Percentiles rank a stretch among this genome's conserved stretches.
phyloP scores from a whole-genome alignment of 1,284 basidiomycete species.

The Ustilago nuda region DNA sequence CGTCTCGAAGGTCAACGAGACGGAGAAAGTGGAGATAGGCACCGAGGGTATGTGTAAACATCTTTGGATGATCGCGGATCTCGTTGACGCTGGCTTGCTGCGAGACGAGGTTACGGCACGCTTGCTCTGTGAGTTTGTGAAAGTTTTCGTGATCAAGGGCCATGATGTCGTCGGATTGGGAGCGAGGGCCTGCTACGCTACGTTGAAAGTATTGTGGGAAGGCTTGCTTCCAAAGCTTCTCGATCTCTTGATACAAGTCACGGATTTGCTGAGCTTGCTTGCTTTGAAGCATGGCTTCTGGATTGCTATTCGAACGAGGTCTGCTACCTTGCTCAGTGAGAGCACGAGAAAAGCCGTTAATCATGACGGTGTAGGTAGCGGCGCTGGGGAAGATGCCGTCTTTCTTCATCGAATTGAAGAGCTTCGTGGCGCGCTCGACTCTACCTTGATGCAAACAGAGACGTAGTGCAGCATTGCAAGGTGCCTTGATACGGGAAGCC shows the following conservation, averaged over 20 bases:
- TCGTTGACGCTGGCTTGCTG: slow-evolving; percentile 39
- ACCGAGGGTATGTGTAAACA: slow-evolving; percentile 26
- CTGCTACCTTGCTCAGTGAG: neutral
- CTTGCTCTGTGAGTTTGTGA: slow-evolving; percentile 19
- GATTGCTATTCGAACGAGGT: neutral
- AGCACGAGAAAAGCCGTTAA: slow-evolving; percentile 19
- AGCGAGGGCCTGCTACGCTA: neutral
- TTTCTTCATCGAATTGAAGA: slow-evolving; percentile 51
- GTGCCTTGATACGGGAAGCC: slow-evolving; percentile 40
- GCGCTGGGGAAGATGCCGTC: slow-evolving; percentile 43
- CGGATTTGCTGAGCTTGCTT: slow-evolving; percentile 18
- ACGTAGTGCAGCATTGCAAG: slow-evolving; percentile 36
- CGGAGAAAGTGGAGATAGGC: slow-evolving; percentile 24
- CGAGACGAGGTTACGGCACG: slow-evolving; percentile 40
- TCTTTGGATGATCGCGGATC: slow-evolving; percentile 23
- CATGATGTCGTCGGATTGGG: slow-evolving; percentile 4
- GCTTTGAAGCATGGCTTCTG: neutral
- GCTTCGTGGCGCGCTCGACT: slow-evolving; percentile 25
- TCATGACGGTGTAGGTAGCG: slow-evolving; percentile 24
- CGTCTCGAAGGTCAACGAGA: slow-evolving; percentile 1
- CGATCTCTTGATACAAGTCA: slow-evolving; percentile 25
- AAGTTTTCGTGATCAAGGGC: slow-evolving; percentile 19
- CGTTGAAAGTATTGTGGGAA: slow-evolving; percentile 34
- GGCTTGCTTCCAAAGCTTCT: slow-evolving; percentile 41
- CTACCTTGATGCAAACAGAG: slow-evolving; percentile 19